These are phyloP conservation scores for Zymoseptoria passerinii DNA, from an alignment of 2,329 filamentous ascomycete species.

Conservation along the genomic window DNA sequence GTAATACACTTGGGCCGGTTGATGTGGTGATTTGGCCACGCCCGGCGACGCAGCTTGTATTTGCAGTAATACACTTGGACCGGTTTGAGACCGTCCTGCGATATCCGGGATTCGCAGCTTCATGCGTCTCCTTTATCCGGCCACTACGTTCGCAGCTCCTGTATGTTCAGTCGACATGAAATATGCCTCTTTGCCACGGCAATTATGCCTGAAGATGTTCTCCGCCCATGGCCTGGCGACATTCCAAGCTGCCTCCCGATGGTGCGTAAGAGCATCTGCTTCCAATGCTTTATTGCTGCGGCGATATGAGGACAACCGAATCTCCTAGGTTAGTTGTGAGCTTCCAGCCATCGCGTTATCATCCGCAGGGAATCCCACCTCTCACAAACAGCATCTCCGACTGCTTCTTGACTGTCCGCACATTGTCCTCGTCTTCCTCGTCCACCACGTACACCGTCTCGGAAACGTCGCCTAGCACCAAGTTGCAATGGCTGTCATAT, in stretches of 20 bases:
- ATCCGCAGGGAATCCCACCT: slow-evolving; percentile 50
- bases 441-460: slow-evolving; percentile 94
- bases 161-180: neutral
- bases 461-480: slow-evolving; percentile 91
- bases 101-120: neutral
- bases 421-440: slow-evolving; percentile 73
- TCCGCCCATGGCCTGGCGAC: too few species aligned
- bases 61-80: slow-evolving; percentile 13
- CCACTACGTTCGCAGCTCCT: neutral
- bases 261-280: neutral
- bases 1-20: slow-evolving; percentile 10
- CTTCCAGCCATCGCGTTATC: neutral
- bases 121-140: neutral
- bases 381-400: slow-evolving; percentile 98
- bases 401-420: slow-evolving; percentile 86
- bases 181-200: neutral
- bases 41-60: neutral
- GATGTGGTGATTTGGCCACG: neutral
- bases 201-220: neutral
- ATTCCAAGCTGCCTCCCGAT: neutral
- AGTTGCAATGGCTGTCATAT: slow-evolving; percentile 96
- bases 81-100: neutral
- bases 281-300: slow-evolving; percentile 19
- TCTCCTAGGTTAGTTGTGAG: slow-evolving; percentile 31
- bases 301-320: slow-evolving; percentile 44